Conservation (phyloP, 257 asterid genomes). For the Solanum pinnatisectum region DNA sequence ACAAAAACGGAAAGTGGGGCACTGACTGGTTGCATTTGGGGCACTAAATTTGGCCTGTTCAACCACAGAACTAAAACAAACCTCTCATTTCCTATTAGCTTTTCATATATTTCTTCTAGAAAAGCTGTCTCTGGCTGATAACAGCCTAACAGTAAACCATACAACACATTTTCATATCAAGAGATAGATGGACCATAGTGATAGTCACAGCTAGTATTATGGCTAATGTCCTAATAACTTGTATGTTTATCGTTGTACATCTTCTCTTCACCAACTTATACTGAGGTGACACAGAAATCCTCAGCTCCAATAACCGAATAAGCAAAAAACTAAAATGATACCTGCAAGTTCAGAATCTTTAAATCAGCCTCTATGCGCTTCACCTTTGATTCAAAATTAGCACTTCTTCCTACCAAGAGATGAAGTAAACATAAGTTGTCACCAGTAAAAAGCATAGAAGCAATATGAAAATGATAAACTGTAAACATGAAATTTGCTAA, state of each 20-base stretch:
- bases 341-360: slow-evolving; percentile 74
- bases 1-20: neutral
- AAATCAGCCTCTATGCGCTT: slow-evolving; percentile 92
- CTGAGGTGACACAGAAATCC: neutral
- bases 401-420: slow-evolving; percentile 43
- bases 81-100: neutral
- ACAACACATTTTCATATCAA: neutral
- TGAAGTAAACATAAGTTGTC: neutral
- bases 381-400: slow-evolving; percentile 42
- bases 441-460: neutral
- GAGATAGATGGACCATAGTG: neutral
- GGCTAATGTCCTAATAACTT: neutral
- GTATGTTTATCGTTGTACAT: neutral
- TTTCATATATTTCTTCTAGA: neutral
- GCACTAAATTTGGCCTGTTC: neutral
- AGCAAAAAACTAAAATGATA: slow-evolving; percentile 6
- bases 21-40: neutral
- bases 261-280: neutral
- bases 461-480: neutral
- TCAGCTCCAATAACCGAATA: neutral
- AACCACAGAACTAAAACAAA: neutral
- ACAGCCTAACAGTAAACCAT: neutral
- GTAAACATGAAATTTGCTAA: neutral
- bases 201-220: neutral
- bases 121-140: neutral